phyloP scores from a whole-genome alignment of 148 eudicot species.

The Fallopia convolvulus region DNA sequence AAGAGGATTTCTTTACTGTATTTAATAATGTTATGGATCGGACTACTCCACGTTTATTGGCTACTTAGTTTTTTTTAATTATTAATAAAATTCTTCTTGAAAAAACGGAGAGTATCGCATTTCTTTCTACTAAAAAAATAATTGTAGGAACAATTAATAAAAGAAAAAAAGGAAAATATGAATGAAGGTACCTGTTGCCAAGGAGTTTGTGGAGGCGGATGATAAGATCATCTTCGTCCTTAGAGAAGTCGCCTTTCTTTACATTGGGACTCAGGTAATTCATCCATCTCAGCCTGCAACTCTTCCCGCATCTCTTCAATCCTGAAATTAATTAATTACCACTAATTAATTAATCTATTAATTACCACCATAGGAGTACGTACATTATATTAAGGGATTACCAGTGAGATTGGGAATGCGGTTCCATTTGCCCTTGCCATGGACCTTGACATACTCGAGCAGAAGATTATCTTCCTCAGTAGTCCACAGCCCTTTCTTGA shows the following conservation, averaged over 20 bases:
- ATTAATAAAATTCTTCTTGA: too few species aligned
- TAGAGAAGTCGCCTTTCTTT: constrained; percentile 19
- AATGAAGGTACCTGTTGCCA: constrained; percentile 19
- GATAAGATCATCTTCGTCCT: constrained; percentile 28
- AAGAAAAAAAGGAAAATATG: too few species aligned
- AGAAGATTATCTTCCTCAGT: constrained; percentile 23
- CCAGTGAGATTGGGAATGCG: constrained; percentile 19
- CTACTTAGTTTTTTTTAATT: too few species aligned
- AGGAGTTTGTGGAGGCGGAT: constrained; percentile 27
- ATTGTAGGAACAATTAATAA: too few species aligned
- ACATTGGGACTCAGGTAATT: constrained; percentile 23
- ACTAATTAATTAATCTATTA: constrained; percentile 1
- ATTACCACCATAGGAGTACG: too few species aligned
- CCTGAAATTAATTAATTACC: constrained; percentile 13
- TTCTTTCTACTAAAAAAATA: too few species aligned
- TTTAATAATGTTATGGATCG: too few species aligned
- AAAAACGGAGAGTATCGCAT: too few species aligned
- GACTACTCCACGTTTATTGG: too few species aligned
- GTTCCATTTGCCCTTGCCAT: constrained; percentile 25
- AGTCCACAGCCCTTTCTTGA: constrained; percentile 27
- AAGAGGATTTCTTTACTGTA: too few species aligned
- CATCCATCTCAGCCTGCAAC: constrained; percentile 26
- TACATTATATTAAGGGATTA: too few species aligned
- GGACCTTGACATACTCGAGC: constrained; percentile 15
- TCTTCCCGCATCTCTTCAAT: constrained; percentile 28